These are phyloP conservation scores for Pseudohalonectria lignicola DNA, from an alignment of 2,329 filamentous ascomycete species.

Conservation along the genomic window DNA sequence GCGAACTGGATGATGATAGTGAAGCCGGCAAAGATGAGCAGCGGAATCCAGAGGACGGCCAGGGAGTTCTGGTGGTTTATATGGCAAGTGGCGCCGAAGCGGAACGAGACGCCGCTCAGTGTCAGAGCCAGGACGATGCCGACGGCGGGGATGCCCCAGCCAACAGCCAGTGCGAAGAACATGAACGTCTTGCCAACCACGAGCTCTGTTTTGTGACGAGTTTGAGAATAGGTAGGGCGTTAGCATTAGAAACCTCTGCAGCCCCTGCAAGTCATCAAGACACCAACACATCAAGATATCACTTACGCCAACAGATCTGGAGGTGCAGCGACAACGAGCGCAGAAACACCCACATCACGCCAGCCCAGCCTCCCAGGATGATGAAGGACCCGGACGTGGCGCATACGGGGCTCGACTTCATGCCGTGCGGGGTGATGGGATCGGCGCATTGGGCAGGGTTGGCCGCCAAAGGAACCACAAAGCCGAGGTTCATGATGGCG, in stretches of 20 bases:
- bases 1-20: constrained; percentile 72
- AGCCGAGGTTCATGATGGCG: constrained; percentile 76
- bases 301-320: constrained; percentile 98
- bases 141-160: constrained; percentile 74
- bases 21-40: constrained; percentile 65
- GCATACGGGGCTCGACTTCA: constrained; percentile 72
- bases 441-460: constrained; percentile 78
- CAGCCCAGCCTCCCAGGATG: constrained; percentile 74
- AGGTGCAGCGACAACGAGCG: constrained; percentile 86
- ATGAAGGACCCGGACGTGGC: constrained; percentile 82
- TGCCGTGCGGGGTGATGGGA: constrained; percentile 84
- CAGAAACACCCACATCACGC: constrained; percentile 83
- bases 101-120: constrained; percentile 85
- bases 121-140: constrained; percentile 68
- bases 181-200: constrained; percentile 84
- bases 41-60: constrained; percentile 80
- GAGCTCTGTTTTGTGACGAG: too few species aligned
- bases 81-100: constrained; percentile 85
- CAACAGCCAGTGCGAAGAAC: constrained; percentile 66
- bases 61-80: constrained; percentile 84
- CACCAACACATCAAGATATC: too few species aligned
- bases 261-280: too few species aligned
- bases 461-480: constrained; percentile 75
- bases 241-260: too few species aligned
- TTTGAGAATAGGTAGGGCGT: too few species aligned